Base-by-base conservation (phyloP, 1,284 basidiomycete genomes). In the Microbotryomycetes sp. region DNA sequence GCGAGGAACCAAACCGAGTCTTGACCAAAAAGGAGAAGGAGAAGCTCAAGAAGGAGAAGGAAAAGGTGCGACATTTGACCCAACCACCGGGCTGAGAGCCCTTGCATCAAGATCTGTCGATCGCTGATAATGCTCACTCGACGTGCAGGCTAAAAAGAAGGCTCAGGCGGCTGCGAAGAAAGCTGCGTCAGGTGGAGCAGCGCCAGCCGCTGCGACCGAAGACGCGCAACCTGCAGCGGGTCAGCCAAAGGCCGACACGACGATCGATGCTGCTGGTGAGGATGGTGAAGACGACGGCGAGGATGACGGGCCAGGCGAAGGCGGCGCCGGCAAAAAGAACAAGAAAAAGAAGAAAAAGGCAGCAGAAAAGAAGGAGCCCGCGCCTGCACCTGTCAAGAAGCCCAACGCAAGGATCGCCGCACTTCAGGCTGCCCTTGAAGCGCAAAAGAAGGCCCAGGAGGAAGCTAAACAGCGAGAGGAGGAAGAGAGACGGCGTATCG, bases 11-110 rank as follows among this genome's bases (percentile, higher is more conserved):
- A 12, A 71, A 79, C 15, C 85, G 86, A 75, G 73, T 93, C 45
- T 77, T 92, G 28, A 84, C 85, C 15, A 94, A 93, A 79, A 92
- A 92, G 76, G 89, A 92, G 80, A 94, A 94, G 78, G 89, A 94
- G 75, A 87, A 86, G 73, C 79, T 92, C 63, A 94, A 94, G 83
- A 94, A 94, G 77, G 92, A 94, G 77, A 83, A 84, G 62, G 91
- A 94, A 79, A 93, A 93, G 85, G 89, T 86, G 55, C 36, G 74
- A 49, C 52, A 59, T 28, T 28, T 31, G 54, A 19, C 47, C 28
- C 49, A n/a, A n/a, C n/a, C n/a, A n/a, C n/a, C n/a, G n/a, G n/a
- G n/a, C n/a, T 58, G 47, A n/a, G 29, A 57, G 53, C 50, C 42
- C 9, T 14, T 5, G 45, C 16, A 25, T 50, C 62, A 23, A 48